A percentile compares a stretch with the other conserved stretches of the same genome.
These are phyloP conservation scores for Pulveroboletus frians DNA, from an alignment of 768 basidiomycete species.

Conservation along the genomic window DNA sequence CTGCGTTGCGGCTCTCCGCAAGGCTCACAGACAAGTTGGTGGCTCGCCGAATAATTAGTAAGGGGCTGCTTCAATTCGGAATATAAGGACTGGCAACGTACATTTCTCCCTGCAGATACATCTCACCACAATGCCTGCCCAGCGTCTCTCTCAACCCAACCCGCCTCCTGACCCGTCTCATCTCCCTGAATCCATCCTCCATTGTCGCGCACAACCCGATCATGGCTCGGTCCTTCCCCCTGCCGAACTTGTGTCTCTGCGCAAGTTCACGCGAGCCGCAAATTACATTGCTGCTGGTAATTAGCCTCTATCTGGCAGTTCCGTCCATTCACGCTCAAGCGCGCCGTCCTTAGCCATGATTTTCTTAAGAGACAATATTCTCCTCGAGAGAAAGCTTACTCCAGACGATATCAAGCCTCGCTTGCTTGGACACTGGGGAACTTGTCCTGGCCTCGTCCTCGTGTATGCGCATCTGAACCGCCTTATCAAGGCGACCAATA, in stretches of 20 bases:
- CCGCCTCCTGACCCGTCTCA: conserved; percentile 67
- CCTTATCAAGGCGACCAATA: conserved; percentile 52
- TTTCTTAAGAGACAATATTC: conserved; percentile 69
- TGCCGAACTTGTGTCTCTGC: conserved; percentile 48
- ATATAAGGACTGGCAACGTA: too few species aligned
- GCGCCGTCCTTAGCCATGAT: conserved; percentile 59
- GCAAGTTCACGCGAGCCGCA: conserved; percentile 55
- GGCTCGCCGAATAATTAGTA: too few species aligned
- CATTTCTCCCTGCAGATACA: not conserved
- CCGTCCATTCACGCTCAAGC: not conserved
- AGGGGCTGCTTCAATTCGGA: too few species aligned
- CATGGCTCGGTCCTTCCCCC: conserved; percentile 42
- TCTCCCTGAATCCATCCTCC: conserved; percentile 53
- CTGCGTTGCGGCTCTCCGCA: too few species aligned
- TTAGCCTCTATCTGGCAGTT: conserved; percentile 6
- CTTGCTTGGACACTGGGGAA: conserved; percentile 81
- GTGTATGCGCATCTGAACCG: conserved; percentile 68
- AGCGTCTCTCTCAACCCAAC: conserved; percentile 53
- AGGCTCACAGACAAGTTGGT: too few species aligned
- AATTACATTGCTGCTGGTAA: conserved; percentile 69
- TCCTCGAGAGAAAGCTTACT: conserved; percentile 55
- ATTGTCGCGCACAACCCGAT: conserved; percentile 45
- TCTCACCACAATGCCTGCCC: conserved; percentile 47
- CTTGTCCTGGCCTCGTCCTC: conserved; percentile 72
- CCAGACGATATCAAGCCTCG: conserved; percentile 75